Conservation (phyloP, 305 asterid species). For the Solanum hybrid region DNA sequence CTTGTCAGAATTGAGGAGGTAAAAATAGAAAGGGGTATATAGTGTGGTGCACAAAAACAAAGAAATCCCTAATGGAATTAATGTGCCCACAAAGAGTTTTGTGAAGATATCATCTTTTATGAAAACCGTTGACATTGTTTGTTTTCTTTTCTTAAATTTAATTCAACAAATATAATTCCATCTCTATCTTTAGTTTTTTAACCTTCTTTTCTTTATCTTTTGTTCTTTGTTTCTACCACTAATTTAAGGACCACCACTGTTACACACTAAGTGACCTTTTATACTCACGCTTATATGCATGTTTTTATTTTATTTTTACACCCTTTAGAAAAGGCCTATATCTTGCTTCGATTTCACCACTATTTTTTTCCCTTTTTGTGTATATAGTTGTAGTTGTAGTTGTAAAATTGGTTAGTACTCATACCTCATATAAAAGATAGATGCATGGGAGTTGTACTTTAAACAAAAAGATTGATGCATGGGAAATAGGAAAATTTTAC, state of each 20-base stretch:
- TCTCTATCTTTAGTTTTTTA: background rate
- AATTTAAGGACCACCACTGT: conserved; percentile 74
- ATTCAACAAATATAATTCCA: background rate
- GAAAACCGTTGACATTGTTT: conserved; percentile 59
- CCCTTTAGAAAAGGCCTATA: conserved; percentile 35
- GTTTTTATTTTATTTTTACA: conserved; percentile 11
- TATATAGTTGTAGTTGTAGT: background rate
- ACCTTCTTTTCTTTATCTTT: conserved; percentile 15
- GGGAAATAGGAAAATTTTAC: background rate
- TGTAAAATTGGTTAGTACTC: background rate
- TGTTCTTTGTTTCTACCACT: conserved; percentile 20
- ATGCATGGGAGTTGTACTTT: background rate
- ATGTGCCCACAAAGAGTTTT: conserved; percentile 4
- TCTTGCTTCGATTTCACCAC: conserved; percentile 19
- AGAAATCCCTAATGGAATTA: background rate
- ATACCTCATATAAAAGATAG: background rate
- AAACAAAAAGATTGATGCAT: background rate
- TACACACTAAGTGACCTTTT: conserved; percentile 37
- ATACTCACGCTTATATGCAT: conserved; percentile 48
- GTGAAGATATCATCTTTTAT: conserved; percentile 19
- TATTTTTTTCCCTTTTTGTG: background rate
- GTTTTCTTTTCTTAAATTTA: background rate
- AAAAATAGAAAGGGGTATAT: background rate
- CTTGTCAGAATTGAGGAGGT: background rate
- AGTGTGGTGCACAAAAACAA: conserved; percentile 3